Conservation (phyloP, 108 stramenopile species). For the Fragilaria crotonensis region DNA sequence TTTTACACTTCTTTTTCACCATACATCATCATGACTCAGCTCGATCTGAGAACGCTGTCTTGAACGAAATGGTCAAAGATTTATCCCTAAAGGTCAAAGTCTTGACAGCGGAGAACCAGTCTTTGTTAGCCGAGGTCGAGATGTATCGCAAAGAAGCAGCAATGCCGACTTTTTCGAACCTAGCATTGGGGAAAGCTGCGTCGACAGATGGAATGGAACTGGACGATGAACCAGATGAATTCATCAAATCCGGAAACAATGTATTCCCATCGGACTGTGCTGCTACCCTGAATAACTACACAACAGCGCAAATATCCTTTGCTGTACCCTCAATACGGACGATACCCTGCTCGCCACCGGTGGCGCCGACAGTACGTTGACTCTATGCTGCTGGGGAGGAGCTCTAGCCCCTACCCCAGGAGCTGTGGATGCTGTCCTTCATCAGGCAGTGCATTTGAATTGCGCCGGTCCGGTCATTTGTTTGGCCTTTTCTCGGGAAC, state of each 20-base stretch:
- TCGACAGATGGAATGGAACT: not conserved
- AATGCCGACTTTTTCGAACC: not conserved
- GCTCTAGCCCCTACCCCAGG: conserved; percentile 38
- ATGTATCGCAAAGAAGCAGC: conserved; percentile 54
- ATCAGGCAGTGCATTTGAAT: conserved; percentile 24
- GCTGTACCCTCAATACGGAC: conserved; percentile 54
- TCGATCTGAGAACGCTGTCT: conserved; percentile 65
- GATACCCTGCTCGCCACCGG: conserved; percentile 70
- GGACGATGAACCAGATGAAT: conserved; percentile 32
- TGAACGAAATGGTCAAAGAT: conserved; percentile 64
- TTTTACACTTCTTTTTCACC: not conserved
- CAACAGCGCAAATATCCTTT: conserved; percentile 48
- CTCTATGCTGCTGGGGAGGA: conserved; percentile 50
- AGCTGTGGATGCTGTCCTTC: conserved; percentile 26
- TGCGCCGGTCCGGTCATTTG: conserved; percentile 74
- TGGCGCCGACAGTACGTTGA: conserved; percentile 59
- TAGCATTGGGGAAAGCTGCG: not conserved
- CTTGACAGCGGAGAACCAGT: conserved; percentile 56
- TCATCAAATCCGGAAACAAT: conserved; percentile 67
- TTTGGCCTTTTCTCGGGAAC: conserved; percentile 44
- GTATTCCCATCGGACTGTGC: conserved; percentile 36
- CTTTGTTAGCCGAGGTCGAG: conserved; percentile 71
- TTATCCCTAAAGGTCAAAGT: conserved; percentile 39
- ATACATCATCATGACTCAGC: conserved; percentile 13
- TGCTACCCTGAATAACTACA: conserved; percentile 46